Base-by-base conservation (phyloP, 2,329 filamentous ascomycete genomes). In the Penicillium verrucosum region DNA sequence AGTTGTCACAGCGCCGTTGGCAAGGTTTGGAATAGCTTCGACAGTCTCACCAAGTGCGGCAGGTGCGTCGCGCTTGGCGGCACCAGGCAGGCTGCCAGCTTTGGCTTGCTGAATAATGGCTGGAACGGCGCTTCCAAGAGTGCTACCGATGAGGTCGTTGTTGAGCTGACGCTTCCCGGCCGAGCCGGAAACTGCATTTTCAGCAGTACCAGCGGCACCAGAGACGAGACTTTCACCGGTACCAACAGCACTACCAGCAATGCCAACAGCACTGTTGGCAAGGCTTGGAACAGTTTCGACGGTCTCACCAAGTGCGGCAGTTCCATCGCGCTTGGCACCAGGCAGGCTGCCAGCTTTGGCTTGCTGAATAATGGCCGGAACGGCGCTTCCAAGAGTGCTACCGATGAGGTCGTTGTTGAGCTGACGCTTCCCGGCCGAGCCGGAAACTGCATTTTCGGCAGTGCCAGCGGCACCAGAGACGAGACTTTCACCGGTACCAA, bases 401-500 rank as follows among this genome's bases (percentile, higher is more conserved):
- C 27, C 27, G 21, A 32, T 18, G 3, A 45, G n/a, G 27, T 45
- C 27, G 6, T 45, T 45, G 29, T 45, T 45, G 18, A 32, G 11
- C 3, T 21, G 11, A 27, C 45, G 45, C 16, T 48, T 48, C 5
- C 10, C 4, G 1, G 32, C 6, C 3, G 18, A 1, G 3, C 32
- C 16, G 14, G 51, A 36, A 14, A 59, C 55, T 3, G 51, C 29
- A 18, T 43, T 51, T 29, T 66, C 60, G 5, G 58, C 64, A 10
- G 63, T 62, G 11, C 56, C 32, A 16, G 32, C 32, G 14, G 2
- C 32, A 34, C 32, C 32, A 34, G 32, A 52, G 14, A 42, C 34
- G 4, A 57, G 58, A 40, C 51, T 63, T 48, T 61, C 60, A 1
- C 36, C 60, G 10, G 63, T 62, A 30, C 62, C 60, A n/a, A 53